Percentiles rank a stretch among this genome's conserved stretches.
Evolutionary conservation across 805 yeast species (phyloP).

Genomic region (Candida coquimbonensis): DNA sequence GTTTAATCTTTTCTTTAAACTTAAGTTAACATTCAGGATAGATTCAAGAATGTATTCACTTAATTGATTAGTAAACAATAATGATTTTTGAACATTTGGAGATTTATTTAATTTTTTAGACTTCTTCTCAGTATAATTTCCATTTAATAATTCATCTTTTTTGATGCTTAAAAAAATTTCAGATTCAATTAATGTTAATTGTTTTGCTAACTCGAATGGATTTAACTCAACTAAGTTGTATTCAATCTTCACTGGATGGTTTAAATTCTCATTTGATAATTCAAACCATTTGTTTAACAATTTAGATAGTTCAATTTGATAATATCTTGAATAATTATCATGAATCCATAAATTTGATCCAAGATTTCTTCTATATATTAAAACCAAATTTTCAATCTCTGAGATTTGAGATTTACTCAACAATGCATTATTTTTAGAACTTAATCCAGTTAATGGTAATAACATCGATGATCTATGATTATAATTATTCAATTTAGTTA

Average conservation of each 20-base stretch:
- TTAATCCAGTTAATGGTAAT: constrained; percentile 21
- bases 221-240: constrained; percentile 37
- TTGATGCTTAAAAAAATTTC: constrained; percentile 55
- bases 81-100: constrained; percentile 54
- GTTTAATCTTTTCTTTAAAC: constrained; percentile 41
- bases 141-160: constrained; percentile 60
- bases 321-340: constrained; percentile 13
- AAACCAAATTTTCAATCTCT: constrained; percentile 39
- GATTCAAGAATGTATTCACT: constrained; percentile 71
- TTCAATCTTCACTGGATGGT: constrained; percentile 36
- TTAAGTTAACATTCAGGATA: constrained; percentile 45
- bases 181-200: constrained; percentile 66
- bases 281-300: constrained; percentile 46
- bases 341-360: constrained; percentile 19
- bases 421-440: constrained; percentile 17
- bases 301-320: constrained; percentile 17
- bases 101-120: constrained; percentile 46
- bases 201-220: constrained; percentile 71
- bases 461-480: constrained; percentile 36
- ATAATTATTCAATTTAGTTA: constrained; percentile 33
- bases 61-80: constrained; percentile 63
- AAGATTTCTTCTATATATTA: constrained; percentile 47
- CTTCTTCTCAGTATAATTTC: constrained; percentile 54
- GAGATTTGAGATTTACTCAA: constrained; percentile 23
- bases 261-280: too few species aligned